Conservation (phyloP, 345 rosid species). For the Clausena lansium region DNA sequence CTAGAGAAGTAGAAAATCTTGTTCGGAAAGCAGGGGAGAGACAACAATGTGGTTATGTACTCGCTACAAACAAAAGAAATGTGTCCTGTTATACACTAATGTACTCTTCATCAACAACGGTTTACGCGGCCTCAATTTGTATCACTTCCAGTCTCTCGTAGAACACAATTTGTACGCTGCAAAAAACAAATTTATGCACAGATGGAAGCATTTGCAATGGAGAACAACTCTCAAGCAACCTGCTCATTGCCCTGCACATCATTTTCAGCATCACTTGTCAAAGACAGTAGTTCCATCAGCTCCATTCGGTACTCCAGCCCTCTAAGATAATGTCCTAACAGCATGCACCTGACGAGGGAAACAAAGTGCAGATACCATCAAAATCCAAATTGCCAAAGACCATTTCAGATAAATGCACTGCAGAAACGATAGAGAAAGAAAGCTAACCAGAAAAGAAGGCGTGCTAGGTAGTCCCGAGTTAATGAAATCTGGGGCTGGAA, state of each 20-base stretch:
- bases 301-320: conserved; percentile 87
- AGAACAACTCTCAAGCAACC: conserved; percentile 28
- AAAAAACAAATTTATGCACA: conserved; percentile 22
- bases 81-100: conserved; percentile 24
- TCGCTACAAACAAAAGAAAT: background rate
- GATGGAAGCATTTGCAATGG: conserved; percentile 17
- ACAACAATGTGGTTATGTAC: background rate
- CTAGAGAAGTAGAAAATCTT: no score
- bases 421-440: background rate
- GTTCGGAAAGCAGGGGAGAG: no score
- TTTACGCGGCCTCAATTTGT: conserved; percentile 7
- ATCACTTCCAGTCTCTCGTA: conserved; percentile 20
- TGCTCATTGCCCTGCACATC: conserved; percentile 35
- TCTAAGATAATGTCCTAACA: conserved; percentile 87
- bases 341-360: conserved; percentile 70
- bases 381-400: background rate
- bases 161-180: conserved; percentile 8
- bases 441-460: conserved; percentile 90
- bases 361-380: background rate
- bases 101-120: conserved; percentile 18
- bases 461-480: conserved; percentile 88
- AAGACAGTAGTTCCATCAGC: conserved; percentile 68
- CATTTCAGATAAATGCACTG: background rate
- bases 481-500: conserved; percentile 80
- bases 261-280: conserved; percentile 43